Conservation (phyloP, 2,329 filamentous ascomycete genomes). For the Talaromyces sp. region DNA sequence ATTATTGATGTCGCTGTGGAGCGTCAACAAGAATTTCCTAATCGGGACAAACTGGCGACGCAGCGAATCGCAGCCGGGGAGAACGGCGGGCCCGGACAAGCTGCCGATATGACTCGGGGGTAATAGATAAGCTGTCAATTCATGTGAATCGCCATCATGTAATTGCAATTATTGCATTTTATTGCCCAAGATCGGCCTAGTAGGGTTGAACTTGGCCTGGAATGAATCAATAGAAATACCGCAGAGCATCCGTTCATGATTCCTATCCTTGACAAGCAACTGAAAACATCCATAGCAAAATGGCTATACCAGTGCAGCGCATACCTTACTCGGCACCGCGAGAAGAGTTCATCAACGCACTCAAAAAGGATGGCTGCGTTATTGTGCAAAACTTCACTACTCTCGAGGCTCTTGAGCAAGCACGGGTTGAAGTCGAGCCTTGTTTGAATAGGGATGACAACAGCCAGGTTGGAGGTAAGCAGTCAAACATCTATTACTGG, state of each 20-base stretch:
- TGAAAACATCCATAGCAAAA: neutral
- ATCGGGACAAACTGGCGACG: constrained; percentile 3
- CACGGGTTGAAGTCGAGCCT: constrained; percentile 22
- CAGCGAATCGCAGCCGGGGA: neutral
- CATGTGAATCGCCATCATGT: neutral
- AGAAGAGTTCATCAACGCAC: constrained; percentile 23
- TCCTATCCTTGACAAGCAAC: neutral
- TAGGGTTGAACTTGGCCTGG: neutral
- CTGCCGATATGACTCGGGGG: neutral
- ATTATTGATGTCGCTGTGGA: neutral
- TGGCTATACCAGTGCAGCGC: constrained; percentile 3
- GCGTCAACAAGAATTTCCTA: neutral
- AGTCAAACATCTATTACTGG: neutral
- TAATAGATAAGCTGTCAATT: neutral
- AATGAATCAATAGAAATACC: neutral
- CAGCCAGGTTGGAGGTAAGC: constrained; percentile 18
- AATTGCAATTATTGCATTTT: neutral
- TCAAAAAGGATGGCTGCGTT: constrained; percentile 30
- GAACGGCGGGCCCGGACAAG: neutral
- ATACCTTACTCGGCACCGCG: constrained; percentile 5
- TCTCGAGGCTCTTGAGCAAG: constrained; percentile 19
- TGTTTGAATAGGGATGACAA: constrained; percentile 20
- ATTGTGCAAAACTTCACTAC: constrained; percentile 28
- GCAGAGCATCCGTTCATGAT: neutral
- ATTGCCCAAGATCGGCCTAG: neutral